Evolutionary conservation across 257 asterid species (phyloP).

Genomic region (Solanum clarkiae): DNA sequence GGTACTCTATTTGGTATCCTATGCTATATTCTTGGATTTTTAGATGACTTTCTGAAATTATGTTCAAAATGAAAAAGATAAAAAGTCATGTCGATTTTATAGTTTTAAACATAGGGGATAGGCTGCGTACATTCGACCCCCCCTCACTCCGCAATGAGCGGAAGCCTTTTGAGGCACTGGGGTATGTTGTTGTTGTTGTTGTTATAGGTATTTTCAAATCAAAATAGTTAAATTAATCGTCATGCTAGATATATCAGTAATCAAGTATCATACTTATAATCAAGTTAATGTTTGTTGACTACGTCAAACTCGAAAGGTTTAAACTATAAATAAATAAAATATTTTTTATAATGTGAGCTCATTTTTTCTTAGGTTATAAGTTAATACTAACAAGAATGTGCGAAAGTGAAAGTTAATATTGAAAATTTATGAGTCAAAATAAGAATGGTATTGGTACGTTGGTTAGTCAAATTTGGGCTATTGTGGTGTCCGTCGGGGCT

Average conservation of each 20-base stretch:
- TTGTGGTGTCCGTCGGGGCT: not conserved
- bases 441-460: not conserved
- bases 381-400: not conserved
- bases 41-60: not conserved
- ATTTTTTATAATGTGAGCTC: not conserved
- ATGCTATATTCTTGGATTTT: not conserved
- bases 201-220: not conserved
- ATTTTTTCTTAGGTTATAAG: not conserved
- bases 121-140: too few relatives aligned
- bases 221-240: too few relatives aligned
- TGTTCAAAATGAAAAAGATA: not conserved
- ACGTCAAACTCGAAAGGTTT: not conserved
- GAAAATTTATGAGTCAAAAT: not conserved
- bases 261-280: too few relatives aligned
- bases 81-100: not conserved
- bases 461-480: not conserved
- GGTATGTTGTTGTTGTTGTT: too few relatives aligned
- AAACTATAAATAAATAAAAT: not conserved
- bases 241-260: not conserved
- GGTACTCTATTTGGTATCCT: not conserved
- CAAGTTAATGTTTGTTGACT: too few relatives aligned
- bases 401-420: not conserved
- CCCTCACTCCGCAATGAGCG: too few relatives aligned
- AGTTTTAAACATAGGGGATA: too few relatives aligned
- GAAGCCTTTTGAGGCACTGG: too few relatives aligned